phyloP scores from a whole-genome alignment of 805 yeast genomes.

The Candida oleophila region DNA sequence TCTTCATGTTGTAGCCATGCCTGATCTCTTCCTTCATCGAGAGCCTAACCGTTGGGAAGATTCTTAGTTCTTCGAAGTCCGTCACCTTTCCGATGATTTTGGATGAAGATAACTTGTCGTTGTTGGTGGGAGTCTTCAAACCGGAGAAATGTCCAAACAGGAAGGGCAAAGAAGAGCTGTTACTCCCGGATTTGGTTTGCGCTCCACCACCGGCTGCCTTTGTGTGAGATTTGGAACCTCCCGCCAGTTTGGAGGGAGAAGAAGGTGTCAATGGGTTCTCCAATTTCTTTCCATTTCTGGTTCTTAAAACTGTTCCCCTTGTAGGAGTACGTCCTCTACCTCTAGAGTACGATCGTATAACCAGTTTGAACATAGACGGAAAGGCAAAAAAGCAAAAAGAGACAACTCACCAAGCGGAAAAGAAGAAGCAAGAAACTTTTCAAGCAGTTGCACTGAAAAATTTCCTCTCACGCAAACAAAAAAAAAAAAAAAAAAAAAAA shows the following conservation, averaged over 20 bases:
- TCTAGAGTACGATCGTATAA: not conserved
- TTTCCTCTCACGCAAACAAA: not conserved
- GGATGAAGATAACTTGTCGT: slow-evolving; percentile 34
- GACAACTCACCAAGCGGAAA: not conserved
- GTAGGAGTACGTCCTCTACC: not conserved
- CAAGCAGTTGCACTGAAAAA: not conserved
- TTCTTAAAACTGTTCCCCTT: not conserved
- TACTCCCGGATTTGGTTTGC: not conserved
- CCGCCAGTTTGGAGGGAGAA: not conserved
- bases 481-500: no score
- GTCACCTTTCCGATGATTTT: slow-evolving; percentile 45
- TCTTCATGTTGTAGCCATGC: slow-evolving; percentile 29
- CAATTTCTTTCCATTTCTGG: slow-evolving; percentile 1
- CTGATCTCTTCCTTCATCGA: slow-evolving; percentile 57
- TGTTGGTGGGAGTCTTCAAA: slow-evolving; percentile 38
- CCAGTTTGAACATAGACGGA: not conserved
- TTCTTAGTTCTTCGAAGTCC: slow-evolving; percentile 63
- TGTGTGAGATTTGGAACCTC: not conserved
- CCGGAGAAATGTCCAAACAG: slow-evolving; percentile 50
- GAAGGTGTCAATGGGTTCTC: slow-evolving; percentile 1
- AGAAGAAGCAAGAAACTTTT: not conserved
- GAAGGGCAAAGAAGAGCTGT: slow-evolving; percentile 2
- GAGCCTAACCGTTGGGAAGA: slow-evolving; percentile 65
- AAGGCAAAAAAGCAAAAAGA: not conserved
- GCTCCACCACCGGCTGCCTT: not conserved